Evolutionary conservation across 2,329 filamentous ascomycete genomes (phyloP), one percentile per base, ranked within the genome.

Genomic region (Cadophora malorum): DNA sequence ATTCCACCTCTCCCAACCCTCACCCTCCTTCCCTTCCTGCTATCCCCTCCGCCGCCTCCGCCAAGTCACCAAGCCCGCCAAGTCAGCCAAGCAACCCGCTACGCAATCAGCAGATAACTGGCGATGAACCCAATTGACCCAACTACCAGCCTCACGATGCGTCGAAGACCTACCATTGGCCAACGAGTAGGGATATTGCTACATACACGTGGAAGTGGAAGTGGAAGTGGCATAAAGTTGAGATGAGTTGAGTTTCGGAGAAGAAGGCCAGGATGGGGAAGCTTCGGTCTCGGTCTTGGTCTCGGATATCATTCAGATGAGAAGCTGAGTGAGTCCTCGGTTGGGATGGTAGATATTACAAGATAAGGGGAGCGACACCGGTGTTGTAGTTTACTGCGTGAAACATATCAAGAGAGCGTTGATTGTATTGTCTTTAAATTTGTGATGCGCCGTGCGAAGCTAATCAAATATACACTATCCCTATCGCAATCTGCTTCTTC

Each of bases 391-490:
- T 3, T 3, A 9, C 3, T 38, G 35, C 3, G 35, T 38, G 35
- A 14, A 38, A 38, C 35, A 10, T 38, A 7, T 38, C 35, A 45
- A 45, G 41, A 55, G 23, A 55, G 14, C 16, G 50, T n/a, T n/a
- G n/a, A n/a, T n/a, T n/a, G n/a, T n/a, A n/a, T n/a, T n/a, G n/a
- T n/a, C n/a, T n/a, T n/a, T n/a, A n/a, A n/a, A n/a, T n/a, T n/a
- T n/a, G n/a, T n/a, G n/a, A n/a, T n/a, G n/a, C 14, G 52, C 52
- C 52, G 2, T 55, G 16, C 21, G 4, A 25, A 21, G 5, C 35
- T 12, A 25, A 23, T 59, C 55, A 35, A 59, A 59, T 41, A 59
- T 25, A 59, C 33, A 59, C 41, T 23, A 59, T 23, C 9, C 10
- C 33, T 41, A 25, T 41, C 33, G 10, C 31, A 59, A 16, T 12